Conservation (phyloP, 768 basidiomycete species). For the Artomyces pyxidatus region DNA sequence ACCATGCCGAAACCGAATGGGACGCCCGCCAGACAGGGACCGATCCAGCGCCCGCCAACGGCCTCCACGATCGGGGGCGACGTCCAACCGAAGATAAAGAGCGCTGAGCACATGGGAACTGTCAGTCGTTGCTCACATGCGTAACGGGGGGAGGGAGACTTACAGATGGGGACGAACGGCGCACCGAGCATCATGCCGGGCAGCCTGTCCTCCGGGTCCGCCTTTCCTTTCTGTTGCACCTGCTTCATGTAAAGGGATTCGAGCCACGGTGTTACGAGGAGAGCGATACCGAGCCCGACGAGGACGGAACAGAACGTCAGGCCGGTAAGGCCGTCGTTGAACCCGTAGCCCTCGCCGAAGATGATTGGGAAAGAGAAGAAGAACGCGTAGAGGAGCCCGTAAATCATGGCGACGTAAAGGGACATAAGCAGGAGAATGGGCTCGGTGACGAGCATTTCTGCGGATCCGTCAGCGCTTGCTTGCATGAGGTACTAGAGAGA, state of each 20-base stretch:
- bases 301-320: conserved; percentile 33
- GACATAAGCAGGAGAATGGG: conserved; percentile 38
- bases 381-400: conserved; percentile 31
- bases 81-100: conserved; percentile 38
- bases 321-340: conserved; percentile 29
- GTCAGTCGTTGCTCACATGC: neutral
- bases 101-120: conserved; percentile 13
- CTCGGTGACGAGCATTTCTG: conserved; percentile 35
- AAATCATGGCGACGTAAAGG: conserved; percentile 36
- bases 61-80: conserved; percentile 26
- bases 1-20: conserved; percentile 33
- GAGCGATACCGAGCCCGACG: conserved; percentile 29
- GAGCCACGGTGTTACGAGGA: conserved; percentile 26
- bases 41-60: conserved; percentile 30
- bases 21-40: conserved; percentile 27
- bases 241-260: conserved; percentile 27
- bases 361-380: conserved; percentile 30
- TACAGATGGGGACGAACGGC: conserved; percentile 26
- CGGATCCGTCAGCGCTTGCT: neutral
- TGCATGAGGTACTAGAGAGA: neutral
- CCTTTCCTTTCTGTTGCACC: conserved; percentile 26
- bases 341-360: conserved; percentile 28
- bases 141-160: neutral
- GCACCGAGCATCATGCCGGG: conserved; percentile 30
- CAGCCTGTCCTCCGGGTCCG: conserved; percentile 35